Evolutionary conservation across 2,329 filamentous ascomycete species (phyloP), one percentile per base, ranked within the genome.

Genomic region (Trichoderma sp.): DNA sequence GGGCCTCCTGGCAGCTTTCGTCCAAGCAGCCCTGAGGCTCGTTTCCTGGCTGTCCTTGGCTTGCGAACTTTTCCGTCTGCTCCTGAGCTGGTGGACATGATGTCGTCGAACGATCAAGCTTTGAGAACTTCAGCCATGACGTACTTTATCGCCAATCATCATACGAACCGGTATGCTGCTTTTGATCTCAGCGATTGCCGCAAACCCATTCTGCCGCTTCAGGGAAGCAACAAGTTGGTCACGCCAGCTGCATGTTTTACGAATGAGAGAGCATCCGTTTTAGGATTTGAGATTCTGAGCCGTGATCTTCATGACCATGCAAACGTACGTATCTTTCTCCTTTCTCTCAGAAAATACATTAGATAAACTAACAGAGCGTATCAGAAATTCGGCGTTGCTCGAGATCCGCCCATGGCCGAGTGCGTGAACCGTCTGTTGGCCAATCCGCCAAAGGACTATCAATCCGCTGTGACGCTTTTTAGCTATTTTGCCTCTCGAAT

Each of bases 111-210:
- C 76, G 79, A 89, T 79, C 72, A 83, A 71, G 74, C 77, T 10
- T 81, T 93, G 49, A 88, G 94, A 71, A 85, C 88, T 55, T 88
- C 88, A 68, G 88, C 93, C 0, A 88, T 97, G 84, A 86, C 86
- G 2, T 98, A 97, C 78, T 97, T 94, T 77, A 87, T 97, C 68
- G 85, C 88, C 35, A 92, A 95, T 75, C 91, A 95, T 77, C 89
- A 92, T 72, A 86, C 86, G 35, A 93, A 97, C 74, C 87, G 88
- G 1, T 98, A 99, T 78, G 85, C 82, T 1, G 81, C 82, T 2
- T 92, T 88, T 76, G 86, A 89, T 72, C 84, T 91, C 66, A 83
- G 82, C 16, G 78, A 79, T 21, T 85, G 85, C 19, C 83, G 80
- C 31, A 86, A 86, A 70, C 81, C 87, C 1, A 92, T 93, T 70